Evolutionary conservation across 495 filamentous ascomycete species (phyloP), one percentile per base, ranked within the genome.

Genomic region (Aspergillus ostianus): DNA sequence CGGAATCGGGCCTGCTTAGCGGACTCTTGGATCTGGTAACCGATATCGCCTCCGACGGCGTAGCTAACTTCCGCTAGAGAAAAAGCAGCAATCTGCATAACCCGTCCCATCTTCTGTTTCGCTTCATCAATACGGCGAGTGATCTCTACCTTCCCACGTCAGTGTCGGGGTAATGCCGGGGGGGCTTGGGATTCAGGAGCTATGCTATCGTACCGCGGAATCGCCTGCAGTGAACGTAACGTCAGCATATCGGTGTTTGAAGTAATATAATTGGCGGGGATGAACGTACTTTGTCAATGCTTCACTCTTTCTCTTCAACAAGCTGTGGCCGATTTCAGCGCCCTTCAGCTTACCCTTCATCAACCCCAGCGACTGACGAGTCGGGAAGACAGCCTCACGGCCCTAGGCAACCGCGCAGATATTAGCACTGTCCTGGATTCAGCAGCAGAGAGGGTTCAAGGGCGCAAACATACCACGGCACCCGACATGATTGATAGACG

Each of bases 301-400:
- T 76, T 98, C 94, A 73, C 90, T 93, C 81, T 96, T 96, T 73
- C 91, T 82, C 81, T 96, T 96, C 50, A 96, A 77, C 64, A 96
- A 77, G 70, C 80, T 92, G 78, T 96, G 91, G 20, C 91, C 91
- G 23, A 82, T 93, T 73, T 96, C 90, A 53, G 94, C 94, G 48
- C 94, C 94, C 79, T 99, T 99, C 67, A 99, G 85, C 84, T 99
- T 99, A 61, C 87, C 85, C 78, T 99, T 98, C 95, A 99, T 99
- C 67, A 93, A 75, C 63, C 90, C 92, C 70, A 99, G 78, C 61
- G 92, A 96, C 83, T 99, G 94, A 69, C 94, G 90, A 67, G 94
- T 99, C 63, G 94, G 90, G 79, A 99, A 99, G 81, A 99, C 94
- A 70, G 93, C 82, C 78, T 99, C 94, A 65, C 77, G 77, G 70